Percentiles rank a stretch among this genome's conserved stretches.
phyloP scores from a whole-genome alignment of 140 eudicot species.

The Flaveria floridana region DNA sequence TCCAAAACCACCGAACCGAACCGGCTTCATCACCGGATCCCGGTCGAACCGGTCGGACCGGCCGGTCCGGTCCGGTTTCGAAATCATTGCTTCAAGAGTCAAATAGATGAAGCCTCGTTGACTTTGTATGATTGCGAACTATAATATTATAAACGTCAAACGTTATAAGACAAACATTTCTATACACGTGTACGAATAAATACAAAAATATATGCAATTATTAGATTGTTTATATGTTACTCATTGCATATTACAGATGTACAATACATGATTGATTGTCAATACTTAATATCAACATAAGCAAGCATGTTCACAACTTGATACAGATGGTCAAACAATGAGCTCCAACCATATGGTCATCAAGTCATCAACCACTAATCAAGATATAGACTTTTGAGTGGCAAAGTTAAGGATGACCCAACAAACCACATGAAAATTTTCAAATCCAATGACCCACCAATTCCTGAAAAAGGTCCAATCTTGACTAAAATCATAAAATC shows the following conservation, averaged over 20 bases:
- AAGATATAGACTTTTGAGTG: conserved; percentile 41
- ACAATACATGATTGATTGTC: conserved; percentile 26
- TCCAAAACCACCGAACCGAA: no score
- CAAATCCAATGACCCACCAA: conserved; percentile 39
- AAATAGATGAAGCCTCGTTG: background rate
- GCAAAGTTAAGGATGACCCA: conserved; percentile 36
- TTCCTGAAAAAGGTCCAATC: conserved; percentile 29
- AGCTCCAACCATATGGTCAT: conserved; percentile 40
- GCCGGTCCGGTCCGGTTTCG: no score
- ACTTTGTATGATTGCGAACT: background rate
- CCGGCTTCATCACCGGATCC: no score
- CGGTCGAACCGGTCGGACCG: no score
- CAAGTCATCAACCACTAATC: conserved; percentile 41
- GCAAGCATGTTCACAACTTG: conserved; percentile 37
- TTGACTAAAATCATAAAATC: conserved; percentile 23
- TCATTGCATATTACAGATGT: background rate
- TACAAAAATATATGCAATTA: background rate
- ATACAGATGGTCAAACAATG: conserved; percentile 47
- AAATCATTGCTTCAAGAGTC: background rate
- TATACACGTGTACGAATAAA: background rate
- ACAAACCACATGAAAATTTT: conserved; percentile 41
- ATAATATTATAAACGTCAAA: background rate
- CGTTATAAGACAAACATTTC: background rate
- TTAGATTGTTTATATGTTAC: background rate
- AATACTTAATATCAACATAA: conserved; percentile 21